Evolutionary conservation across 2,329 filamentous ascomycete genomes (phyloP).

Genomic region (Taxawa tesnikishii): DNA sequence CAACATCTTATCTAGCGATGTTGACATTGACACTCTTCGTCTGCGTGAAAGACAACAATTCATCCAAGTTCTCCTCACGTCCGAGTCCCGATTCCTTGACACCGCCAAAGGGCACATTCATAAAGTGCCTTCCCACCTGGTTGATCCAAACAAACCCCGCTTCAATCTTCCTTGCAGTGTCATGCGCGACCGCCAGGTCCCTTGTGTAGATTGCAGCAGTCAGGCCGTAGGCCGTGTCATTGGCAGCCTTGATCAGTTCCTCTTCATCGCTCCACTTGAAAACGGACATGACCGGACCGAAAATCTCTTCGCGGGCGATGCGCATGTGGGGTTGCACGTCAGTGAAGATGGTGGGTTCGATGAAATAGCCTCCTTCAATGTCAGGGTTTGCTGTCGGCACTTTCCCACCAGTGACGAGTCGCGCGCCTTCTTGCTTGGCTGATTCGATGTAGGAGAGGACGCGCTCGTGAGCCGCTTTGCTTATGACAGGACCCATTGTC

Average conservation of each 20-base stretch:
- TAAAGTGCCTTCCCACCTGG: conserved; percentile 9
- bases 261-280: conserved; percentile 11
- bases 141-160: conserved; percentile 11
- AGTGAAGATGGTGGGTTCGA: conserved; percentile 6
- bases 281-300: conserved; percentile 7
- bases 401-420: conserved; percentile 1
- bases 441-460: conserved; percentile 3
- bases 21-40: not conserved
- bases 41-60: not conserved
- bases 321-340: conserved; percentile 3
- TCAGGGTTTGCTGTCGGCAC: not conserved
- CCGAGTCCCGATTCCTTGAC: conserved; percentile 10
- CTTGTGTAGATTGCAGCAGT: conserved; percentile 10
- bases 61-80: conserved; percentile 10
- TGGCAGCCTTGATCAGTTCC: conserved; percentile 8
- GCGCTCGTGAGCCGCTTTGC: conserved; percentile 6
- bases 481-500: conserved; percentile 11
- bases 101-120: conserved; percentile 11
- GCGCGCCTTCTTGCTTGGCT: conserved; percentile 3
- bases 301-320: conserved; percentile 7
- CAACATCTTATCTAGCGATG: too few relatives aligned
- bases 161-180: conserved; percentile 8
- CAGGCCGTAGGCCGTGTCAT: conserved; percentile 11
- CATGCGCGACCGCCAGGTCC: conserved; percentile 8
- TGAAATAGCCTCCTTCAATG: conserved; percentile 5